Base-by-base conservation (phyloP, 2,329 filamentous ascomycete genomes). In the Trichothecium roseum region DNA sequence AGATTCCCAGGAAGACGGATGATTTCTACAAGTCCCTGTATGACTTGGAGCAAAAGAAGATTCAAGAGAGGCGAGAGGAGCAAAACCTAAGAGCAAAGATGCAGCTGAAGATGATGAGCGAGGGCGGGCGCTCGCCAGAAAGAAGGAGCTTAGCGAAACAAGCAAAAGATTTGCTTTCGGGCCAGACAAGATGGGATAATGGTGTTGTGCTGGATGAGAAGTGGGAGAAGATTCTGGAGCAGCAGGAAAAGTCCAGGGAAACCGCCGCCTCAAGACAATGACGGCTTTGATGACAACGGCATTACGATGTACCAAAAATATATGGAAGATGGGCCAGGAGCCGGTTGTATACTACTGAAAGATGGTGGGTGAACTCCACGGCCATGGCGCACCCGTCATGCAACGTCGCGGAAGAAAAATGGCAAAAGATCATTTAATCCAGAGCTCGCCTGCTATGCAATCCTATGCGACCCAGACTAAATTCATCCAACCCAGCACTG, bases 21-120 rank as follows among this genome's bases (percentile, higher is more conserved):
- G 60, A 66, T 55, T 87, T 81, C 79, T 78, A 78, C 56, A 66
- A 77, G 45, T 59, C 68, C n/a, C 60, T 74, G 37, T 74, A 64
- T 55, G 63, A 69, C 51, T 63, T 66, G 47, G 63, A 72, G 18
- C 59, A 69, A 39, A 57, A 72, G 40, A 59, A 64, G 37, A 57
- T 63, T 20, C 59, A 69, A 38, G 57, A 73, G 41, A 59, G 64
- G 36, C 57, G 63, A 45, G 47, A 64, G 27, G 53, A 67, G 42
- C 52, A 60, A 35, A 54, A 62, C 36, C 41, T 57, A 39, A 42
- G 59, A 26, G 40, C 48, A 37, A 36, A 53, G 56, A 53, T 64
- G 30, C 50, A 59, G 4, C 42, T 65, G 36, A 55, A 57, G 38
- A 42, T 64, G 37, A 56, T 57, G 37, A 62, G 70, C 47, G 57